Base-by-base conservation (phyloP, 2,329 filamentous ascomycete species). In the Stemphylium lycopersici region DNA sequence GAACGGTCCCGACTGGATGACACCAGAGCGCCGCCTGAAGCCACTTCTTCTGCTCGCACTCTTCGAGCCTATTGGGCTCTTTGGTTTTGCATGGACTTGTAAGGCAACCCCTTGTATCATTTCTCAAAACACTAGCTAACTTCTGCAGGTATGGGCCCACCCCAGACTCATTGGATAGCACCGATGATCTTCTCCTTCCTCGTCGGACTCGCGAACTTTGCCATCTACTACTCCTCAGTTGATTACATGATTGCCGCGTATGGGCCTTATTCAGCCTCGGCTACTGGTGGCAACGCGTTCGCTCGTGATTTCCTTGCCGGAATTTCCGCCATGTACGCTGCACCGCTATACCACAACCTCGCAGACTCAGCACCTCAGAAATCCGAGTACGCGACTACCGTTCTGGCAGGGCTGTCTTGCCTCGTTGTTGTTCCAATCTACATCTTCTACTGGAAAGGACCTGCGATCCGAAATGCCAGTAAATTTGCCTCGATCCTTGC, bases 191-290 rank as follows among this genome's bases (percentile, higher is more conserved):
- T 87, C 58, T 80, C 82, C 2, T 81, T 80, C 36, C 78, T 90
- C 26, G 85, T 91, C 45, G 89, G 88, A 15, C 85, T 91, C 42
- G 88, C 88, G 51, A 91, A 66, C 52, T 89, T 88, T 43, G 77
- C 83, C 34, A 89, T 90, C 55, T 90, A 90, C 76, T 89, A 89
- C 85, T 86, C 87, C 0, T 90, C 88, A 0, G 88, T 90, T 56
- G 87, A 91, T 71, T 91, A 91, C 76, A 90, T 90, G 85, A 83
- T 90, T n/a, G 86, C 84, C 40, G 85, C 87, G 0, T 89, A 90
- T 63, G 89, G 88, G 0, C 84, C 85, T 0, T 91, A 90, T 70
- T 85, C 87, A 1, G 88, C 89, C 1, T 90, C 87, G 0, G 89
- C 89, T 0, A 91, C 89, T 0, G 89, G 89, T 34, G 89, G 89